phyloP scores from a whole-genome alignment of 495 filamentous ascomycete genomes.

The Sordaria brevicollis region DNA sequence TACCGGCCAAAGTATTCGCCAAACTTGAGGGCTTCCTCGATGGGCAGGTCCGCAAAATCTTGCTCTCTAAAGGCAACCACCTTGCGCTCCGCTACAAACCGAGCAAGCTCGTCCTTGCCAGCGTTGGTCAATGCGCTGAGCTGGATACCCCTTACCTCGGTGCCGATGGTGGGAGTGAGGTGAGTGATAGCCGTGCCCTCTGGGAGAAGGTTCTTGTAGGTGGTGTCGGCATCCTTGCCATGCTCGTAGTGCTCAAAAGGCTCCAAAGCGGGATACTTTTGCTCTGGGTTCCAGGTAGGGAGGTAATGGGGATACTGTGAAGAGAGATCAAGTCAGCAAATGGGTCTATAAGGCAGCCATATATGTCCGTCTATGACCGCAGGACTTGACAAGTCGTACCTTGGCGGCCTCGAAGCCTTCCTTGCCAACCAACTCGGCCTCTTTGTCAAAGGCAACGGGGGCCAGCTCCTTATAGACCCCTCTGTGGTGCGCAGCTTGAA shows the following conservation, averaged over 20 bases:
- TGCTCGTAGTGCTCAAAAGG: slow-evolving; percentile 64
- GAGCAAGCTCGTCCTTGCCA: slow-evolving; percentile 73
- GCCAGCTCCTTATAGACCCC: slow-evolving; percentile 55
- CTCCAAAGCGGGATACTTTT: slow-evolving; percentile 55
- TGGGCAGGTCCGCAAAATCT: slow-evolving; percentile 66
- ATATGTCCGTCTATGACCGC: neutral
- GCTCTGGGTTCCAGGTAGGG: slow-evolving; percentile 54
- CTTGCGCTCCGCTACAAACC: slow-evolving; percentile 67
- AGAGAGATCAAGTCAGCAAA: slow-evolving; percentile 27
- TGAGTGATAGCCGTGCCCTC: slow-evolving; percentile 39
- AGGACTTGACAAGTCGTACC: slow-evolving; percentile 11
- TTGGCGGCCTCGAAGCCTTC: slow-evolving; percentile 34
- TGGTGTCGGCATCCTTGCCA: slow-evolving; percentile 59
- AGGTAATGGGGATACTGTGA: slow-evolving; percentile 62
- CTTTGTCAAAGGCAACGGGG: slow-evolving; percentile 40
- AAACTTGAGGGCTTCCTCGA: slow-evolving; percentile 58
- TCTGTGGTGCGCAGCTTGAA: slow-evolving; percentile 29
- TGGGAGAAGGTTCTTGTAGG: slow-evolving; percentile 56
- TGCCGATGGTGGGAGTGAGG: slow-evolving; percentile 64
- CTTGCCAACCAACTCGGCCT: slow-evolving; percentile 34
- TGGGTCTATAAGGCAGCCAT: neutral
- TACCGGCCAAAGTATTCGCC: slow-evolving; percentile 65
- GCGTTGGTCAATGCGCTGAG: slow-evolving; percentile 53
- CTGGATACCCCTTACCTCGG: slow-evolving; percentile 67
- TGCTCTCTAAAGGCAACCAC: slow-evolving; percentile 75